Conservation (phyloP, 2,329 filamentous ascomycete genomes). For the Chaetomium sp. region DNA sequence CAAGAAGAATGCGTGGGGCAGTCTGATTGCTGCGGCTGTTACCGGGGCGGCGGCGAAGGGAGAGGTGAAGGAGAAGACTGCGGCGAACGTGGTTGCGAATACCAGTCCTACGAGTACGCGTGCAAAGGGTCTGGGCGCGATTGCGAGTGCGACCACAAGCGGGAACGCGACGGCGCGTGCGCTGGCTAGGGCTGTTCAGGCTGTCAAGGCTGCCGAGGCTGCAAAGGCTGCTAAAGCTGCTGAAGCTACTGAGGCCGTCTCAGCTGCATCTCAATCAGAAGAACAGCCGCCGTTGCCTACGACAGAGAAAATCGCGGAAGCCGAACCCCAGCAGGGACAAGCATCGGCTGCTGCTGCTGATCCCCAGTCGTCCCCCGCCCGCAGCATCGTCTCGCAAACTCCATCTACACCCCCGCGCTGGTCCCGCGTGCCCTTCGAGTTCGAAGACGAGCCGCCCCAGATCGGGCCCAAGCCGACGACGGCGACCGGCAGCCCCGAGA, state of each 20-base stretch:
- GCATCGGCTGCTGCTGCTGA: not conserved
- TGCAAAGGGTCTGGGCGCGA: no score
- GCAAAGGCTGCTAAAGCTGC: no score
- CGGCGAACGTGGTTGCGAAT: not conserved
- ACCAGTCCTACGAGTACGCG: no score
- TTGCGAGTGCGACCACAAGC: no score
- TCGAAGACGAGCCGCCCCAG: slow-evolving; percentile 40
- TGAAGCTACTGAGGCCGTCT: no score
- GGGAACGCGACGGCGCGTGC: no score
- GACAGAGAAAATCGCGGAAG: not conserved
- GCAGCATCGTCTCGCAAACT: not conserved
- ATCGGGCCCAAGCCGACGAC: slow-evolving; percentile 48
- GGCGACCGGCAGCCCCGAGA: slow-evolving; percentile 35
- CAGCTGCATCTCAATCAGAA: no score
- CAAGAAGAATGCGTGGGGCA: slow-evolving; percentile 39
- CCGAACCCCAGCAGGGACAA: not conserved
- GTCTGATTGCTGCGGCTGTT: slow-evolving; percentile 40
- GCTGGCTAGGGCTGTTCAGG: no score
- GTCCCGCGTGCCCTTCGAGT: slow-evolving; percentile 31
- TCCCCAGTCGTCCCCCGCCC: not conserved
- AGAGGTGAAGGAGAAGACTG: slow-evolving; percentile 12
- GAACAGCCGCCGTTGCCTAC: not conserved
- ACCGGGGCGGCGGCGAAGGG: slow-evolving; percentile 29
- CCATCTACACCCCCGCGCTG: slow-evolving; percentile 14
- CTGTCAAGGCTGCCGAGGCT: no score